Percentiles rank a stretch among this genome's conserved stretches.
Evolutionary conservation across 805 yeast species (phyloP).

Genomic region (Saturnispora sekii): DNA sequence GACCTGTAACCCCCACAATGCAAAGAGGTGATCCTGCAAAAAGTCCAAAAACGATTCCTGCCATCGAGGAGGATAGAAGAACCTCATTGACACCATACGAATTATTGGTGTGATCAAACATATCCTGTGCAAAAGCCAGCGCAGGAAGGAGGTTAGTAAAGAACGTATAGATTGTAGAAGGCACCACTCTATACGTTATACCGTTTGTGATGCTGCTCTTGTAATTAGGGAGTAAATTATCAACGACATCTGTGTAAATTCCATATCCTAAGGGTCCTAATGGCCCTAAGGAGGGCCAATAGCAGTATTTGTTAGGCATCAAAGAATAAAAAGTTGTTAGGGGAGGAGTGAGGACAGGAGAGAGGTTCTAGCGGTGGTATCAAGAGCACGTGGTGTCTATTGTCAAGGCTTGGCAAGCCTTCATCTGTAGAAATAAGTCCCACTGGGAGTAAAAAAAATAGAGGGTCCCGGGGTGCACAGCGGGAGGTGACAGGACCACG

Average conservation of each 20-base stretch:
- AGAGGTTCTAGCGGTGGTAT: no score
- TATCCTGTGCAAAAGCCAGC: conserved; percentile 91
- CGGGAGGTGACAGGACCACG: no score
- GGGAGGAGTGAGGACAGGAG: no score
- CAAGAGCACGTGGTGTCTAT: no score
- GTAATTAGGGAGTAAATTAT: conserved; percentile 54
- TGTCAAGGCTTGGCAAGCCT: no score
- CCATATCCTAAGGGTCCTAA: conserved; percentile 36
- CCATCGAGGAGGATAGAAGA: conserved; percentile 72
- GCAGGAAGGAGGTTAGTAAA: conserved; percentile 91
- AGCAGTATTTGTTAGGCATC: conserved; percentile 4
- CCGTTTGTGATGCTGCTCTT: conserved; percentile 76
- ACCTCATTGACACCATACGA: conserved; percentile 91
- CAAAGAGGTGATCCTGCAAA: conserved; percentile 87
- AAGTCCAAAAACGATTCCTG: conserved; percentile 80
- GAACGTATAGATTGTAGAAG: conserved; percentile 72
- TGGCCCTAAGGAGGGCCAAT: conserved; percentile 16
- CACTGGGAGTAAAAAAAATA: no score
- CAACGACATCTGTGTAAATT: conserved; percentile 39
- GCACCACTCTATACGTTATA: conserved; percentile 75
- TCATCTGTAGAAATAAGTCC: no score
- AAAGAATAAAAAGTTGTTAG: no score
- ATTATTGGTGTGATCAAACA: conserved; percentile 85
- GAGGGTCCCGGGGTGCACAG: no score
- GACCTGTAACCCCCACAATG: conserved; percentile 96